Percentiles rank a stretch among this genome's conserved stretches.
Conservation (phyloP, 177 flowering plant genomes). For the Vitis hybrid region DNA sequence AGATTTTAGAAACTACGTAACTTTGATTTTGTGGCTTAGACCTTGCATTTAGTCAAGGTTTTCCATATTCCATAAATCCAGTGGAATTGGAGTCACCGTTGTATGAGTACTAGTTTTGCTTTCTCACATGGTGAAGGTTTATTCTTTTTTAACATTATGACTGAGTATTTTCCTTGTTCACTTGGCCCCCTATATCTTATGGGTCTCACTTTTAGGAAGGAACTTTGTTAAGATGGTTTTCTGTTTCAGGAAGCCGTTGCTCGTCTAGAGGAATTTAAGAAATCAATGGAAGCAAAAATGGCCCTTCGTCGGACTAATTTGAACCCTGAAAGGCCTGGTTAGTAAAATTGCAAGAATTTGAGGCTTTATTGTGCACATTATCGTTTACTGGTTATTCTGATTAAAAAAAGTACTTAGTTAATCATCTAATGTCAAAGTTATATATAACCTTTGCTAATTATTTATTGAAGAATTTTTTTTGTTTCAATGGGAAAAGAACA, state of each 20-base stretch:
- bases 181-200: not conserved
- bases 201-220: not conserved
- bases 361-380: not conserved
- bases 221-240: not conserved
- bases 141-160: too few relatives aligned
- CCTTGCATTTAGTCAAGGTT: not conserved
- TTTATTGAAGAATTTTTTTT: too few relatives aligned
- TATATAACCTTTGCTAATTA: too few relatives aligned
- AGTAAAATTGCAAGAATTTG: constrained; percentile 13
- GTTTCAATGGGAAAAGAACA: too few relatives aligned
- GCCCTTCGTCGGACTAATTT: constrained; percentile 78
- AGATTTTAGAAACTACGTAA: not conserved
- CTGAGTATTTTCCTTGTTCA: not conserved
- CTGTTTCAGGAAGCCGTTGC: constrained; percentile 71
- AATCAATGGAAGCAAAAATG: constrained; percentile 81
- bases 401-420: too few relatives aligned
- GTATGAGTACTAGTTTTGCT: not conserved
- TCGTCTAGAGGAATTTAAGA: constrained; percentile 83
- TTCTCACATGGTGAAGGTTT: not conserved
- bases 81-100: not conserved
- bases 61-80: not conserved
- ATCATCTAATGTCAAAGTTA: too few relatives aligned
- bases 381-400: not conserved
- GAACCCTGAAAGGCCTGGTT: constrained; percentile 96
- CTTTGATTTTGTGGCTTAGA: not conserved